phyloP scores from a whole-genome alignment of 352 stramenopile species.

The Pythium aquatile region DNA sequence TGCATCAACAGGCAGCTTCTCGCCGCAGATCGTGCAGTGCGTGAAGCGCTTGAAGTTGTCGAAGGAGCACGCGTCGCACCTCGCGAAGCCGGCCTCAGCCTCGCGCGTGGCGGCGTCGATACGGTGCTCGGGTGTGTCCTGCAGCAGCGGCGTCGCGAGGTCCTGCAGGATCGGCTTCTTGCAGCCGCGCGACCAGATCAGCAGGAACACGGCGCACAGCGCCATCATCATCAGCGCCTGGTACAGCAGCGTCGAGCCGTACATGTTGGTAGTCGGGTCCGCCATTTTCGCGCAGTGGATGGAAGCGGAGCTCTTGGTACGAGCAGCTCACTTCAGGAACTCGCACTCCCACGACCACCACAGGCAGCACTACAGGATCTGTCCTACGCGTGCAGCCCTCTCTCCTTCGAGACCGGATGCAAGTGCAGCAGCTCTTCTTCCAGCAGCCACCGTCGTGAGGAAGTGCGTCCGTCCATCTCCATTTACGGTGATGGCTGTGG shows the following conservation, averaged over 20 bases:
- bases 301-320: background rate
- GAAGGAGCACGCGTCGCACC: conserved; percentile 56
- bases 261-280: conserved; percentile 10
- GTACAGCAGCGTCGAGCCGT: conserved; percentile 50
- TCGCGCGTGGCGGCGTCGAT: conserved; percentile 64
- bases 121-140: conserved; percentile 53
- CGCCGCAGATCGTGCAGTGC: conserved; percentile 64
- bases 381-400: background rate
- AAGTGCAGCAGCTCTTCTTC: background rate
- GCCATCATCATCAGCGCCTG: conserved; percentile 55
- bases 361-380: background rate
- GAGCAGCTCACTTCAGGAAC: background rate
- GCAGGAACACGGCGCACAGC: conserved; percentile 52
- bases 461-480: background rate
- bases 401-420: background rate
- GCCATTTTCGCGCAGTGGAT: conserved; percentile 5
- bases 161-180: conserved; percentile 40
- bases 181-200: conserved; percentile 51
- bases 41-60: conserved; percentile 75
- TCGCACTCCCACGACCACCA: background rate
- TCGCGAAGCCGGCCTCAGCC: conserved; percentile 47
- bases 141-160: conserved; percentile 53
- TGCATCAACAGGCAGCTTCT: conserved; percentile 31
- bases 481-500: background rate
- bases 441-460: background rate